Percentiles rank a stretch among this genome's conserved stretches.
Evolutionary conservation across 352 stramenopile genomes (phyloP).

Genomic region (Pythium scleroteichum): DNA sequence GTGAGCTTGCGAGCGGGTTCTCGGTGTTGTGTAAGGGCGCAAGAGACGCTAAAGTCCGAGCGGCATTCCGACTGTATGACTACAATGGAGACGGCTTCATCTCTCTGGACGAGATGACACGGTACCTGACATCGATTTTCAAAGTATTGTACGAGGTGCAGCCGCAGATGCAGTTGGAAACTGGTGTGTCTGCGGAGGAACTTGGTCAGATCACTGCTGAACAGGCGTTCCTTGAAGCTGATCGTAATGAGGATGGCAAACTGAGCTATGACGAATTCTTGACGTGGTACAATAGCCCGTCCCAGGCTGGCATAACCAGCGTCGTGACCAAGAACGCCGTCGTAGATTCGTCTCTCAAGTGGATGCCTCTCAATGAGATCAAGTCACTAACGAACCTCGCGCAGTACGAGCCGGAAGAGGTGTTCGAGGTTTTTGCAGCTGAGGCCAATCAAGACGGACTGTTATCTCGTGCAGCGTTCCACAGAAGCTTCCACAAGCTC

Average conservation of each 20-base stretch:
- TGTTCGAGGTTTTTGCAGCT: slow-evolving; percentile 86
- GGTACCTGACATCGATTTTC: slow-evolving; percentile 87
- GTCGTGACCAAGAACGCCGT: slow-evolving; percentile 69
- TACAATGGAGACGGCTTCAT: slow-evolving; percentile 87
- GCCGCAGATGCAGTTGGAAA: slow-evolving; percentile 64
- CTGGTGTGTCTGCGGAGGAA: slow-evolving; percentile 68
- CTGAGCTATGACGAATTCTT: slow-evolving; percentile 89
- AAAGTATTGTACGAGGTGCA: slow-evolving; percentile 87
- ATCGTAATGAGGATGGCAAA: slow-evolving; percentile 77
- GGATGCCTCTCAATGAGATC: slow-evolving; percentile 81
- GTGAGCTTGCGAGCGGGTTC: slow-evolving; percentile 82
- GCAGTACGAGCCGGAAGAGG: slow-evolving; percentile 73
- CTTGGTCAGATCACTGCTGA: slow-evolving; percentile 80
- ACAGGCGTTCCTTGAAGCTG: slow-evolving; percentile 84
- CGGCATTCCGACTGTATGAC: slow-evolving; percentile 84
- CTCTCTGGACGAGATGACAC: slow-evolving; percentile 84
- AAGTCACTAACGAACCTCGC: slow-evolving; percentile 82
- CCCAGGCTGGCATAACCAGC: slow-evolving; percentile 68
- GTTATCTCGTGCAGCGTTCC: slow-evolving; percentile 73
- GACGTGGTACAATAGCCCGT: slow-evolving; percentile 80
- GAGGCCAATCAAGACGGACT: slow-evolving; percentile 75
- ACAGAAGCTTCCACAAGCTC: slow-evolving; percentile 76
- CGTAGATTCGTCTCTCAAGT: slow-evolving; percentile 76
- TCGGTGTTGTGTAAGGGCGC: slow-evolving; percentile 85
- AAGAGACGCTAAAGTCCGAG: slow-evolving; percentile 80